phyloP scores from a whole-genome alignment of 805 yeast genomes.

The Nakazawaea ernobii region DNA sequence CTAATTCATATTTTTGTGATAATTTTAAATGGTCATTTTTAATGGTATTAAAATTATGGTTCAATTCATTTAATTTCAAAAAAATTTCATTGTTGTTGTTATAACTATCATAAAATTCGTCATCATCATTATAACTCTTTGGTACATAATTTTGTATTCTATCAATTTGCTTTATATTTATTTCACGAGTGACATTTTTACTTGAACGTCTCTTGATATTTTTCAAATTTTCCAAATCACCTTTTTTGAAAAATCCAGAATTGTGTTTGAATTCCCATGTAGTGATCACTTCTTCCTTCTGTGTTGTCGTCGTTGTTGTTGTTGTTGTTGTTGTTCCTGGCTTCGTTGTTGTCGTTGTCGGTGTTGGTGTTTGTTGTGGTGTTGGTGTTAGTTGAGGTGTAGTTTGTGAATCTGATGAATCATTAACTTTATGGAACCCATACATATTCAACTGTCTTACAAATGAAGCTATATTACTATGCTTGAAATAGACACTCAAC shows the following conservation, averaged over 20 bases:
- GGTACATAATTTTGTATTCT: conserved; percentile 10
- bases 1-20: conserved; percentile 39
- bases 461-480: conserved; percentile 74
- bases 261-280: conserved; percentile 89
- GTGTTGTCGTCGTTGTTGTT: conserved; percentile 11
- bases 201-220: conserved; percentile 71
- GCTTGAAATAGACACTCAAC: conserved; percentile 63
- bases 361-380: not conserved
- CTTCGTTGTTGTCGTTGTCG: conserved; percentile 8
- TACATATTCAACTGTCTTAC: conserved; percentile 79
- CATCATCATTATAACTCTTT: conserved; percentile 4
- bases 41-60: conserved; percentile 29
- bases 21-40: conserved; percentile 37
- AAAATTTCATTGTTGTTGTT: conserved; percentile 4
- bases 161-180: conserved; percentile 1
- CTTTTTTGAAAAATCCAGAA: conserved; percentile 71
- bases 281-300: conserved; percentile 6
- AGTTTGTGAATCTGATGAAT: conserved; percentile 24
- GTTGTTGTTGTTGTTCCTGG: too few relatives aligned
- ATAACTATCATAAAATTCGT: not conserved
- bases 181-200: conserved; percentile 15
- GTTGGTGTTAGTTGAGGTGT: conserved; percentile 1
- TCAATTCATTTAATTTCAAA: conserved; percentile 28
- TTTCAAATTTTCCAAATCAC: conserved; percentile 68
- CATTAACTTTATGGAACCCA: conserved; percentile 72